phyloP scores from a whole-genome alignment of 78 protist genomes.

The Dictyostelium citrinum region DNA sequence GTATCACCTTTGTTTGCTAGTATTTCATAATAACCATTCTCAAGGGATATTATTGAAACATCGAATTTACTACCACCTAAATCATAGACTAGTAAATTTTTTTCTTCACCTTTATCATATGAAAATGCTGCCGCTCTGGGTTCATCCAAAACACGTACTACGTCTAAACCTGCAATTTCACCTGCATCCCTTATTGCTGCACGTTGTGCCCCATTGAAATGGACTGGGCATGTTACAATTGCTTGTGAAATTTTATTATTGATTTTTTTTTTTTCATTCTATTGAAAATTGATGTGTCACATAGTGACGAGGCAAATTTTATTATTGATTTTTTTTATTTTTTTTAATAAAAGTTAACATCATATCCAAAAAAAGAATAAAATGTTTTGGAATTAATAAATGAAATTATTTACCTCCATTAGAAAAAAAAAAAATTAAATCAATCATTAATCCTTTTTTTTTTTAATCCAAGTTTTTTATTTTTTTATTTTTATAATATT shows the following conservation, averaged over 20 bases:
- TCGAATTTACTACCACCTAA: conserved; percentile 90
- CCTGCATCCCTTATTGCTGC: conserved; percentile 98
- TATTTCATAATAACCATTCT: conserved; percentile 90
- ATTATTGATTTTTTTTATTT: too few species aligned
- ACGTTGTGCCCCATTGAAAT: conserved; percentile 99
- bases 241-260: conserved; percentile 81
- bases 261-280: too few species aligned
- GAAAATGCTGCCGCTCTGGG: conserved; percentile 95
- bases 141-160: conserved; percentile 89
- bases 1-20: conserved; percentile 91
- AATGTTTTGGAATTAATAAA: too few species aligned
- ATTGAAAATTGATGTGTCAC: too few species aligned
- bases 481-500: too few species aligned
- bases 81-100: conserved; percentile 84
- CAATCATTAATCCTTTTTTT: too few species aligned
- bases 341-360: too few species aligned
- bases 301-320: too few species aligned
- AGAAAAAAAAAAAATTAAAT: too few species aligned
- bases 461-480: too few species aligned
- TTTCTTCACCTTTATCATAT: conserved; percentile 58
- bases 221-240: conserved; percentile 96
- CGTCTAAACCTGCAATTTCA: conserved; percentile 88
- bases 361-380: too few species aligned
- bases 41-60: conserved; percentile 92
- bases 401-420: too few species aligned